Evolutionary conservation across 2,329 filamentous ascomycete species (phyloP).

Genomic region (Tolypocladium tropicale): DNA sequence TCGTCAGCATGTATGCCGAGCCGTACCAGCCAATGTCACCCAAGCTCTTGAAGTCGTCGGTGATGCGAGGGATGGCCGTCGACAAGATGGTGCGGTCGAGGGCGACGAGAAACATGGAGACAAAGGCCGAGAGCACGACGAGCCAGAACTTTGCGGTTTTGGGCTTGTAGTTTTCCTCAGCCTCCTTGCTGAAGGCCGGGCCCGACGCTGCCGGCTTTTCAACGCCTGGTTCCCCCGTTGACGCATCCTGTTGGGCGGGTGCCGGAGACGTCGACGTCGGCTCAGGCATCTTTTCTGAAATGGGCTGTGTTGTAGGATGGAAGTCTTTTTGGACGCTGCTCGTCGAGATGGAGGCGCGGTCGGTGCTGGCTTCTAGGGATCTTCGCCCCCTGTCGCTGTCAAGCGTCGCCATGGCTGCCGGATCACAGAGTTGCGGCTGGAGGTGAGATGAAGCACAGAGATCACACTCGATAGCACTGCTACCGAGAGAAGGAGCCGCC

Average conservation of each 20-base stretch:
- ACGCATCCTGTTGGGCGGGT: background rate
- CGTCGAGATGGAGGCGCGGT: background rate
- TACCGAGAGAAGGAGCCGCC: background rate
- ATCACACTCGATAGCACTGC: background rate
- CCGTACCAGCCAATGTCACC: constrained; percentile 57
- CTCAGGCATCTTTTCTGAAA: background rate
- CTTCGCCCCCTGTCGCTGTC: background rate
- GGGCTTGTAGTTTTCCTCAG: constrained; percentile 36
- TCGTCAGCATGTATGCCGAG: constrained; percentile 50
- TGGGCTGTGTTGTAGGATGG: background rate
- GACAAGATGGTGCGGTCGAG: constrained; percentile 46
- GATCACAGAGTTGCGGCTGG: background rate
- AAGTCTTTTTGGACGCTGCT: background rate
- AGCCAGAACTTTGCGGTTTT: constrained; percentile 46
- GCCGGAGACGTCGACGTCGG: background rate
- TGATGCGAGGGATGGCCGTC: constrained; percentile 44
- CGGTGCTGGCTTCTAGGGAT: background rate
- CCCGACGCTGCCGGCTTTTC: constrained; percentile 8
- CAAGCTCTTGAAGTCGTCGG: constrained; percentile 45
- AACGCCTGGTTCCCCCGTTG: constrained; percentile 3
- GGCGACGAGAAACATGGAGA: constrained; percentile 48
- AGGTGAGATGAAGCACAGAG: background rate
- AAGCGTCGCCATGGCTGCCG: background rate
- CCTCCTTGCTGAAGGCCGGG: constrained; percentile 14
- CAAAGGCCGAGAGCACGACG: constrained; percentile 41